A percentile compares a stretch with the other conserved stretches of the same genome.
Conservation (phyloP, 169 alveolate species). For the Eimeria nieschulzi region DNA sequence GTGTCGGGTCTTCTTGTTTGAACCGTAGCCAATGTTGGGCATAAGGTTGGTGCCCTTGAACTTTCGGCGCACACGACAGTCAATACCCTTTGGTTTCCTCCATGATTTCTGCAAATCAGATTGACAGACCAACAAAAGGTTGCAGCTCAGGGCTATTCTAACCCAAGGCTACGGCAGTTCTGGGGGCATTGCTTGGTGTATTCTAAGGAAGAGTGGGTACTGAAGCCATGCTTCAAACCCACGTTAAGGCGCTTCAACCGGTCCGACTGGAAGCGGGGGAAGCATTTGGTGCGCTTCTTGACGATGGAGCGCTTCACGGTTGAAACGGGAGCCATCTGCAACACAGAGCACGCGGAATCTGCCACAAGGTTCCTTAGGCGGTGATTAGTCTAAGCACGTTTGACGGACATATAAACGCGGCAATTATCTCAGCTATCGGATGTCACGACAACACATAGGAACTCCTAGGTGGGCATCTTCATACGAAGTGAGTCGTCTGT, state of each 20-base stretch:
- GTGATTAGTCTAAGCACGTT: neutral
- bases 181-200: no score
- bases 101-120: slow-evolving; percentile 86
- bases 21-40: slow-evolving; percentile 98
- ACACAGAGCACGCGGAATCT: neutral
- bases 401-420: neutral
- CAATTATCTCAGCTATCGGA: no score
- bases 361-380: neutral
- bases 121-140: neutral
- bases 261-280: slow-evolving; percentile 96
- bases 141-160: neutral
- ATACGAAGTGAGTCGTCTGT: neutral
- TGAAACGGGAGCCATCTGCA: slow-evolving; percentile 78
- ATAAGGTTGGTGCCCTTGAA: slow-evolving; percentile 94
- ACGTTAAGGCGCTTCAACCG: slow-evolving; percentile 94
- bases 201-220: neutral
- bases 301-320: slow-evolving; percentile 85
- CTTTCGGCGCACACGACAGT: slow-evolving; percentile 96
- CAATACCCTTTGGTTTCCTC: slow-evolving; percentile 99
- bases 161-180: neutral
- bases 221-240: slow-evolving; percentile 50
- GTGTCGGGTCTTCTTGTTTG: slow-evolving; percentile 94
- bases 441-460: neutral
- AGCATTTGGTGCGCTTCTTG: slow-evolving; percentile 95
- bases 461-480: neutral